Evolutionary conservation across 2,329 filamentous ascomycete genomes (phyloP).

Genomic region (Anisogramma anomala): DNA sequence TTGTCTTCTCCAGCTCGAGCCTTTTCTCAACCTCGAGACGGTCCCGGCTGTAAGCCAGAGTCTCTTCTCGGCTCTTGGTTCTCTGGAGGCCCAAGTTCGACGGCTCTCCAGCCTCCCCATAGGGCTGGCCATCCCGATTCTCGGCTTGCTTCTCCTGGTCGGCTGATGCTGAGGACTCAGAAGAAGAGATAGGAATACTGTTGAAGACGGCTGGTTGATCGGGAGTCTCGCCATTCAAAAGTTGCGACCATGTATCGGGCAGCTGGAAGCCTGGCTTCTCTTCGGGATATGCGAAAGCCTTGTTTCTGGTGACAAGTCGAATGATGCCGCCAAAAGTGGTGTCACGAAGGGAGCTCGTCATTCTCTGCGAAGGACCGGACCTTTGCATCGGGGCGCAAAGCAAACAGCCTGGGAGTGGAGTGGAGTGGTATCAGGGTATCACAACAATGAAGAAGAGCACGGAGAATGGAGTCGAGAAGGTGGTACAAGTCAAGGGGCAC

Average conservation of each 20-base stretch:
- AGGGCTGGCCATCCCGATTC: slow-evolving; percentile 15
- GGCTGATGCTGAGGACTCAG: slow-evolving; percentile 8
- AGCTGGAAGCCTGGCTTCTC: slow-evolving; percentile 57
- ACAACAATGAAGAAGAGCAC: background rate
- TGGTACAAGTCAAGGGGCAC: no score
- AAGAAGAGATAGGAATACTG: slow-evolving; percentile 4
- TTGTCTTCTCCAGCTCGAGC: slow-evolving; percentile 20
- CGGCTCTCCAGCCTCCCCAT: slow-evolving; percentile 7
- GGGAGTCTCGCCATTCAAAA: slow-evolving; percentile 61
- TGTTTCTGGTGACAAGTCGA: slow-evolving; percentile 21
- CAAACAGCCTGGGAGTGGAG: no score
- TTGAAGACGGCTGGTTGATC: slow-evolving; percentile 9
- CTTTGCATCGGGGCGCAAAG: background rate
- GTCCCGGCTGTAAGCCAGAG: slow-evolving; percentile 17
- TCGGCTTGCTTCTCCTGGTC: slow-evolving; percentile 18
- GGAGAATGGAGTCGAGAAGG: background rate
- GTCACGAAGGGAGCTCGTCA: slow-evolving; percentile 13
- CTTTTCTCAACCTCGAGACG: slow-evolving; percentile 18
- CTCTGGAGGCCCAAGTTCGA: slow-evolving; percentile 14
- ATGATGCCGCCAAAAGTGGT: slow-evolving; percentile 21
- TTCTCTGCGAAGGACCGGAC: background rate
- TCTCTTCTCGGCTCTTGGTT: slow-evolving; percentile 19
- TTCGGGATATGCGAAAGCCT: slow-evolving; percentile 45
- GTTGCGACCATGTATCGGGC: slow-evolving; percentile 52
- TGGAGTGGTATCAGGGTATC: background rate